A percentile compares a stretch with the other conserved stretches of the same genome.
Evolutionary conservation across 257 asterid species (phyloP).

Genomic region (Solanum microdontum): DNA sequence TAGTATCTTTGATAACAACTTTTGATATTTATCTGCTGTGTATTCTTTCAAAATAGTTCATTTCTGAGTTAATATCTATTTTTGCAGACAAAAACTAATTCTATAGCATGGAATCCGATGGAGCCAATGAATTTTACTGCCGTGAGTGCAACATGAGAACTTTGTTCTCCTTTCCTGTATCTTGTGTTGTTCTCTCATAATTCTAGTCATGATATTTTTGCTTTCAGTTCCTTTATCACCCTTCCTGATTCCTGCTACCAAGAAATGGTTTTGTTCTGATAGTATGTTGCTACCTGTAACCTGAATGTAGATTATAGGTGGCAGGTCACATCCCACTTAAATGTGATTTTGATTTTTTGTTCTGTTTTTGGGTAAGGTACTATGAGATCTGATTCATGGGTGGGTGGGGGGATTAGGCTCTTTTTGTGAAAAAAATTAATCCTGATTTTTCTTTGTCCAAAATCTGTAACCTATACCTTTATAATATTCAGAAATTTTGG

Average conservation of each 20-base stretch:
- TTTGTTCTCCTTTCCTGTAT: neutral
- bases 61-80: constrained; percentile 1
- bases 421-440: neutral
- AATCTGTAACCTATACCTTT: neutral
- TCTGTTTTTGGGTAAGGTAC: neutral
- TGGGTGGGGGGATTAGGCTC: neutral
- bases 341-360: neutral
- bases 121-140: constrained; percentile 99
- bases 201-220: neutral
- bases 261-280: neutral
- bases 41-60: neutral
- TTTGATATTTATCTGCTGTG: neutral
- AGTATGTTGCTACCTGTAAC: neutral
- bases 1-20: neutral
- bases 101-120: constrained; percentile 93
- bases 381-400: neutral
- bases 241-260: neutral
- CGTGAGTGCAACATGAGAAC: constrained; percentile 37
- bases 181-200: neutral
- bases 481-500: neutral
- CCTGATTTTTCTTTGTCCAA: neutral
- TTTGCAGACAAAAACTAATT: constrained; percentile 75
- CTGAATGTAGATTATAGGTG: neutral
- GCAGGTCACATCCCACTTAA: neutral
- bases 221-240: neutral